phyloP scores from a whole-genome alignment of 257 asterid species.

The Fraxinus excelsior region DNA sequence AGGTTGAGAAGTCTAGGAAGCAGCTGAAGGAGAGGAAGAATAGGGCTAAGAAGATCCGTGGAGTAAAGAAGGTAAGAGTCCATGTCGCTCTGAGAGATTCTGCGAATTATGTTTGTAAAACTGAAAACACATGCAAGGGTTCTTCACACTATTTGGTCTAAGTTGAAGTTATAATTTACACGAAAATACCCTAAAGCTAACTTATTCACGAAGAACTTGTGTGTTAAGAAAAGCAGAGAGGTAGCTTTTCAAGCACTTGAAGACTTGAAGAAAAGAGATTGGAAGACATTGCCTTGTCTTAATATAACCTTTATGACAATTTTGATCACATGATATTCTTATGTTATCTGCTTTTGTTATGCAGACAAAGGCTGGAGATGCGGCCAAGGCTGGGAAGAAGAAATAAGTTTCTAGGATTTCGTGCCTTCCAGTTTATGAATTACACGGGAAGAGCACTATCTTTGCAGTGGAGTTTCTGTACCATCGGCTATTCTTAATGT shows the following conservation, averaged over 20 bases:
- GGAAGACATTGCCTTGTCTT: too few relatives aligned
- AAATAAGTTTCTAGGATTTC: conserved; percentile 32
- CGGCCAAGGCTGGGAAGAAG: conserved; percentile 63
- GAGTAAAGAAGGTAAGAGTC: conserved; percentile 51
- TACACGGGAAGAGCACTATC: background rate
- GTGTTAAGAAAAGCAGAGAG: too few relatives aligned
- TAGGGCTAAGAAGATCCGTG: conserved; percentile 56
- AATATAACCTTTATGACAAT: background rate
- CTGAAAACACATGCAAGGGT: background rate
- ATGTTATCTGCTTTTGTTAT: background rate
- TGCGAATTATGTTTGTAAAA: background rate
- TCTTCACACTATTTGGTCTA: background rate
- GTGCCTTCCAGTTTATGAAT: conserved; percentile 15
- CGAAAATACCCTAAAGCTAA: background rate
- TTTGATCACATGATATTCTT: background rate
- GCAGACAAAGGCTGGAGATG: conserved; percentile 64
- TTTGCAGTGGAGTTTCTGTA: conserved; percentile 12
- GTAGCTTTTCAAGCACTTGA: too few relatives aligned
- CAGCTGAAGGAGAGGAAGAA: conserved; percentile 64
- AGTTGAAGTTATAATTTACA: too few relatives aligned
- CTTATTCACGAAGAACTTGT: background rate
- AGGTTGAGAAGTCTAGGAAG: conserved; percentile 54
- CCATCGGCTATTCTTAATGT: conserved; percentile 14
- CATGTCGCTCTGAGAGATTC: too few relatives aligned
- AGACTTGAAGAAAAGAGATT: too few relatives aligned